phyloP scores from a whole-genome alignment of 2,329 filamentous ascomycete genomes.

The Onygenales sp. region DNA sequence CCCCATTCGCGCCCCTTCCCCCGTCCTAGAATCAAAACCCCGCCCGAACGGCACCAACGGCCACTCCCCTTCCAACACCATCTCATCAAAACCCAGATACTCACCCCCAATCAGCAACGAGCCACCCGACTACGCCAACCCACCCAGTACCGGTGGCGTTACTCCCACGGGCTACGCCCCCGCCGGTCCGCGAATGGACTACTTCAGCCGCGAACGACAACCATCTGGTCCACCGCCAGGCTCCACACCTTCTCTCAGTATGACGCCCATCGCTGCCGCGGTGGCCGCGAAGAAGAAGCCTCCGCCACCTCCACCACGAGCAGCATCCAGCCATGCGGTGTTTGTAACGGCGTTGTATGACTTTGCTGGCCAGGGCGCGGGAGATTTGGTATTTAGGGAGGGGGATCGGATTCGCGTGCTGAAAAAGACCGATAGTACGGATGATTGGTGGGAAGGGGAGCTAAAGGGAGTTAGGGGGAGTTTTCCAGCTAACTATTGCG shows the following conservation, averaged over 20 bases:
- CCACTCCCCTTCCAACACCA: conserved; percentile 1
- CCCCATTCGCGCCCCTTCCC: conserved; percentile 15
- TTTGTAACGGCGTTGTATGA: conserved; percentile 67
- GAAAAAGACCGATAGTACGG: conserved; percentile 67
- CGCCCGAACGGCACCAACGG: conserved; percentile 11
- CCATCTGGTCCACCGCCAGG: conserved; percentile 19
- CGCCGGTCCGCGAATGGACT: conserved; percentile 36
- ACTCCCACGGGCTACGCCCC: conserved; percentile 24
- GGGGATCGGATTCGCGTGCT: conserved; percentile 69
- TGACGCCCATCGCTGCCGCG: conserved; percentile 28
- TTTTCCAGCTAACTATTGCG: conserved; percentile 80
- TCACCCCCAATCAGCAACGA: conserved; percentile 10
- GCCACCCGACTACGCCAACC: conserved; percentile 25
- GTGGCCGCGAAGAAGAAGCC: conserved; percentile 59
- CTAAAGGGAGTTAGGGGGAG: conserved; percentile 56
- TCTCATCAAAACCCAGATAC: conserved; percentile 8
- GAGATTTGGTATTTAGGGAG: conserved; percentile 65
- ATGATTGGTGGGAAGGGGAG: conserved; percentile 87
- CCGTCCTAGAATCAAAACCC: conserved; percentile 18
- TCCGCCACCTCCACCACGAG: conserved; percentile 55
- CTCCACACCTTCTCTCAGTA: conserved; percentile 27
- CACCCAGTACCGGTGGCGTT: conserved; percentile 17
- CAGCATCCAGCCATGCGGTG: conserved; percentile 37
- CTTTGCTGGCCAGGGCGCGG: conserved; percentile 59
- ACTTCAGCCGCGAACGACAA: conserved; percentile 34